phyloP scores from a whole-genome alignment of 345 rosid species.

The Chamaenerion angustifolium region DNA sequence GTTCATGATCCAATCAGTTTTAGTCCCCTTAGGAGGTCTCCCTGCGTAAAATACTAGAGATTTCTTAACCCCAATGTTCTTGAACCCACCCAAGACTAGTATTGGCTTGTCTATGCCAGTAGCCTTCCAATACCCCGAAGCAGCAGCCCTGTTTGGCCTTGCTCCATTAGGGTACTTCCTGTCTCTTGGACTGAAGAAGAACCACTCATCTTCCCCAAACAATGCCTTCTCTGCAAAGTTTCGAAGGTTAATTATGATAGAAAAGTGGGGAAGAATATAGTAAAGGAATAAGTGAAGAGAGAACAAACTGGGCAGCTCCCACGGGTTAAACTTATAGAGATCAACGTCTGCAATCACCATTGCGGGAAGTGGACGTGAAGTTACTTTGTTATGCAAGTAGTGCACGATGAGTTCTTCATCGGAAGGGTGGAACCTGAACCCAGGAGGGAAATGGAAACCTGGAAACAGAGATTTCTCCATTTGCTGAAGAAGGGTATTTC shows the following conservation, averaged over 20 bases:
- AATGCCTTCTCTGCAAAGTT: slow-evolving; percentile 41
- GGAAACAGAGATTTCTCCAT: slow-evolving; percentile 14
- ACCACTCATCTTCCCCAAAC: slow-evolving; percentile 64
- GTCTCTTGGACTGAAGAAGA: slow-evolving; percentile 46
- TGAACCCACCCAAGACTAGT: slow-evolving; percentile 18
- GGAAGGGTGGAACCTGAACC: slow-evolving; percentile 47
- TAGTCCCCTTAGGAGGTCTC: slow-evolving; percentile 28
- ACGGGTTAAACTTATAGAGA: slow-evolving; percentile 35
- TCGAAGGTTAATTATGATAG: no score
- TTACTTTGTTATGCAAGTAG: slow-evolving; percentile 35
- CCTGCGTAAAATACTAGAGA: slow-evolving; percentile 34
- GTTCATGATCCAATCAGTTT: slow-evolving; percentile 45
- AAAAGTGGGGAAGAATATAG: no score
- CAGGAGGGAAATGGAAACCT: slow-evolving; percentile 29
- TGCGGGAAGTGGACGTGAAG: slow-evolving; percentile 33
- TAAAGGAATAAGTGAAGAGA: no score
- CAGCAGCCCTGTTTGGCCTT: slow-evolving; percentile 28
- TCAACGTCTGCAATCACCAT: slow-evolving; percentile 32
- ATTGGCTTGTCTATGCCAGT: slow-evolving; percentile 30
- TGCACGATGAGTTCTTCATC: slow-evolving; percentile 33
- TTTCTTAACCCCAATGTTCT: slow-evolving; percentile 40
- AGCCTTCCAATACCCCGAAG: slow-evolving; percentile 39
- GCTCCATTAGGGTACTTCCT: slow-evolving; percentile 28
- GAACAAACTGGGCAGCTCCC: slow-evolving; percentile 33
- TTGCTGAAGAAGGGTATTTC: not conserved